A percentile compares a stretch with the other conserved stretches of the same genome.
Conservation (phyloP, 176 grass and related monocot genomes). For the Lolium perenne region DNA sequence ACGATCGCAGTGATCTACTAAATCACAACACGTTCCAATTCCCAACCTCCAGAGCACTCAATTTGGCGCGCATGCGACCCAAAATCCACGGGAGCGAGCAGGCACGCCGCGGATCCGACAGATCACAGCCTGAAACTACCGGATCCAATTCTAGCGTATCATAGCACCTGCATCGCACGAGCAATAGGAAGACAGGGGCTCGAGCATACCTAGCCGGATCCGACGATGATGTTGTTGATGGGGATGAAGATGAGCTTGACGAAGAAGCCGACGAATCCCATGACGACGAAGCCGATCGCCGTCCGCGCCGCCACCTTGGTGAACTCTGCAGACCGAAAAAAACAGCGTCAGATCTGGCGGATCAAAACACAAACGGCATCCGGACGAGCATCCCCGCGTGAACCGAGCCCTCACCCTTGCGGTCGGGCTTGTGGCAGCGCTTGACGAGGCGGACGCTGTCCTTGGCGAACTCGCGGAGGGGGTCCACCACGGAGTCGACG, state of each 20-base stretch:
- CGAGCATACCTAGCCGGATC: conserved; percentile 65
- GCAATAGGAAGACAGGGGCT: not conserved
- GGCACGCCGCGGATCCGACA: not conserved
- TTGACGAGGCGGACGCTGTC: conserved; percentile 99
- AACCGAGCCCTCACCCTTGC: conserved; percentile 56
- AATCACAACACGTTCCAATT: not conserved
- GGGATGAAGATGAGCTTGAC: conserved; percentile 88
- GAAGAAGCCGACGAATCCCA: conserved; percentile 90
- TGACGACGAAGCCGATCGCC: conserved; percentile 77
- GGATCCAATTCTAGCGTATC: conserved; percentile 24
- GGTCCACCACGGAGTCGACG: conserved; percentile 88
- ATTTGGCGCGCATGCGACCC: not conserved
- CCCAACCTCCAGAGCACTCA: too few relatives aligned
- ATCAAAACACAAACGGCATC: not conserved
- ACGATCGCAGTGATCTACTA: not conserved
- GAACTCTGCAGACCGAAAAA: conserved; percentile 67
- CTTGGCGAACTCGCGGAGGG: conserved; percentile 91
- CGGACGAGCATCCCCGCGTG: not conserved
- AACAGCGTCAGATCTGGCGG: conserved; percentile 30
- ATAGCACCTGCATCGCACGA: not conserved
- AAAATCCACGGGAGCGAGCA: too few relatives aligned
- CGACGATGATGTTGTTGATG: conserved; percentile 92
- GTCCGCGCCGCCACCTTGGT: conserved; percentile 87
- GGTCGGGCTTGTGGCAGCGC: conserved; percentile 98
- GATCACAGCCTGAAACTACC: not conserved